Base-by-base conservation (phyloP, 768 basidiomycete species). In the Mrakia hoshinonis region DNA sequence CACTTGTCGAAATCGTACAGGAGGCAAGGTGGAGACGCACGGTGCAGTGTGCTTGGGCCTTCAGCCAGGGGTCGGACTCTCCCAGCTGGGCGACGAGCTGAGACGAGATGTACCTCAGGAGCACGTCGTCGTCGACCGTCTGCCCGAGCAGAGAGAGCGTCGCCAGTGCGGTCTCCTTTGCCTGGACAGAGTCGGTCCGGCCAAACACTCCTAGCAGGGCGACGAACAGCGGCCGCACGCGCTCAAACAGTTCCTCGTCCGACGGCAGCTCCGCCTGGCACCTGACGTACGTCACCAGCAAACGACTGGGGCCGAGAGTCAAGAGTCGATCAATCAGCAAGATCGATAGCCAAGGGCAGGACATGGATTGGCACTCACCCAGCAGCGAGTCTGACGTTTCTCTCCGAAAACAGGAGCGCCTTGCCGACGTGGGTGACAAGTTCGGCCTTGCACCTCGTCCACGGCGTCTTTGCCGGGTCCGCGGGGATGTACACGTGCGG, bases 31-130 rank as follows among this genome's bases (percentile, higher is more conserved):
- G n/a, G n/a, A 46, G 26, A 77, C 82, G 74, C 74, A 87, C 90
- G 81, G 91, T 88, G 76, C 84, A 83, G 74, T 84, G 85, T 0
- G 89, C 89, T 20, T 83, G 82, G 29, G 87, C 88, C 78, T 85
- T 88, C 38, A 93, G 74, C 6, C 89, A 83, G 2, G 86, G 85
- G 74, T 90, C 92, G 43, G 81, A 78, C 71, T 86, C 83, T 0
- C 86, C 89, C 9, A 92, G 80, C 67, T 88, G 87, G 3, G 84
- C 83, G 24, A 91, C 83, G 3, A 92, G 79, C 63, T 86, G 83
- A 68, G 82, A 85, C 3, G 91, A 76, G 13, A 84, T 84, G 69
- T 47, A 85, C 24, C 85, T 84, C 26, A 91, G 79, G 36, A 87
- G 77, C 58, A 86, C 84, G 4, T 77, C 72, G 66, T 85, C 83